Evolutionary conservation across 164 flowering plant genomes (phyloP), one percentile per base, ranked within the genome.

Genomic region (Cinnamomum chago): DNA sequence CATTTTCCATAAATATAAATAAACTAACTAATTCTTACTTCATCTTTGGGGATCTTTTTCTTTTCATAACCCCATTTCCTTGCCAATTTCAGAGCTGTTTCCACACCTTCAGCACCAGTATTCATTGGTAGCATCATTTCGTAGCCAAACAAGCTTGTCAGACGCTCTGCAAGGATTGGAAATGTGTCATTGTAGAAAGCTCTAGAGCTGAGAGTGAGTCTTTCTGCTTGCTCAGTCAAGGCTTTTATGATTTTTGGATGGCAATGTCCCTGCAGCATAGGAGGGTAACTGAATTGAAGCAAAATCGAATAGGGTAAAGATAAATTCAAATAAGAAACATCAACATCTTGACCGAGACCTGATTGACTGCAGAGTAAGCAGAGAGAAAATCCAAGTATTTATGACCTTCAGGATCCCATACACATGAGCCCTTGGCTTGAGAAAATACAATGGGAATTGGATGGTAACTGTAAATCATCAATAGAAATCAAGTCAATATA

Each of bases 91-190:
- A 94, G 67, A 68, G 98, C 97, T 47, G 98, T 94, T 84, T 94
- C 98, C 73, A 94, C 98, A 58, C 95, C 98, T 85, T 94, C 99
- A 68, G 99, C 99, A 68, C 99, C 99, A 73, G 98, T 96, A 72
- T 96, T 96, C 98, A 96, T 96, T 6, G 99, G 99, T 23, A 96
- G 89, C 75, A 89, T 93, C 99, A 94, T 96, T 28, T 92, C 99
- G 80, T 93, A 95, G 27, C 94, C 97, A 86, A 95, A 88, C 82
- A 92, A 82, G 81, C 68, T 79, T 24, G 92, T 89, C 58, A 95
- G 68, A 71, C 72, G 81, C 85, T 90, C 89, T 0, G 99, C 98
- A 78, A 90, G 88, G 65, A 86, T 47, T 62, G 98, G 99, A 76
- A 96, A 94, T 79, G 70, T 83, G 79, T 94, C 94, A 84, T 94